These are phyloP conservation scores for Cajanus cajan DNA, from an alignment of 306 rosid genomes.

Conservation along the genomic window DNA sequence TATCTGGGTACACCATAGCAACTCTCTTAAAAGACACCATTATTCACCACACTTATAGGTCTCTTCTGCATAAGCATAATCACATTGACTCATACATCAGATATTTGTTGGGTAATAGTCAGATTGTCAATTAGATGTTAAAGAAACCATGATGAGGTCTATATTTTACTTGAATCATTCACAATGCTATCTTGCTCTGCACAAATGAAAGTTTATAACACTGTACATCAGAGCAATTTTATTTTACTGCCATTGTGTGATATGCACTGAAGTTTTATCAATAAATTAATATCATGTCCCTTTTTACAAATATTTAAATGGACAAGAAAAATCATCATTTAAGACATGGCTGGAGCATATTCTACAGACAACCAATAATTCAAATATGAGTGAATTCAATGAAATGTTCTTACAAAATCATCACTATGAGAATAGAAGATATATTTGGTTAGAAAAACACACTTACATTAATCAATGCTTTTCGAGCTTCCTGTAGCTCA, in stretches of 20 bases:
- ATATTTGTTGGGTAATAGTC: too few relatives aligned
- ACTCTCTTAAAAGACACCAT: too few relatives aligned
- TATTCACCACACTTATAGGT: too few relatives aligned
- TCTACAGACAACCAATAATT: neutral
- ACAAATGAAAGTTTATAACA: too few relatives aligned
- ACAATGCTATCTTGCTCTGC: too few relatives aligned
- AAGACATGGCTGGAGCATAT: neutral
- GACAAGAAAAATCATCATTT: neutral
- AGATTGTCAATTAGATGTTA: too few relatives aligned
- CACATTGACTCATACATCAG: too few relatives aligned
- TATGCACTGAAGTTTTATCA: slow-evolving; percentile 15
- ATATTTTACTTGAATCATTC: too few relatives aligned
- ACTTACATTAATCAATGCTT: slow-evolving; percentile 75
- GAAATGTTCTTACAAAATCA: slow-evolving; percentile 19
- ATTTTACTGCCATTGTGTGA: neutral
- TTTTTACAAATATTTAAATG: neutral
- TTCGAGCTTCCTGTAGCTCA: slow-evolving; percentile 95
- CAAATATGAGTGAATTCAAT: neutral
- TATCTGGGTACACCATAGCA: too few relatives aligned
- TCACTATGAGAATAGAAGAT: slow-evolving; percentile 6
- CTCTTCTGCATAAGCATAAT: too few relatives aligned
- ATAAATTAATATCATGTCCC: neutral
- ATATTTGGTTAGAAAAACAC: neutral
- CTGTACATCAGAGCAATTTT: neutral
- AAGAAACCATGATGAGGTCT: too few relatives aligned